Evolutionary conservation across 495 filamentous ascomycete genomes (phyloP).

Genomic region (Jackrogersella minutella): DNA sequence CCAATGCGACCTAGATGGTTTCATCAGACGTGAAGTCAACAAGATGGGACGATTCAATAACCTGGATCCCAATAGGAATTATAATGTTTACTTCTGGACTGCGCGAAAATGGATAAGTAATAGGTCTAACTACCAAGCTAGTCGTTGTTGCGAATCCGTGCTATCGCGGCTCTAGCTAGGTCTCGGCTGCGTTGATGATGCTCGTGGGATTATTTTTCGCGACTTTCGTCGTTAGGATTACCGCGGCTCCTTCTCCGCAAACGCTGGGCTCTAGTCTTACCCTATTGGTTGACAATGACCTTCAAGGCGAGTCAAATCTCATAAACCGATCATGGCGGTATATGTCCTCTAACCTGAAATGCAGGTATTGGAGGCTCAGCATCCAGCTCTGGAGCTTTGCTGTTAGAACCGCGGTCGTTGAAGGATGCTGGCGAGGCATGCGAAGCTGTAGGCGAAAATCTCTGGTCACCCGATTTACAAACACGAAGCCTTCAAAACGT

Average conservation of each 20-base stretch:
- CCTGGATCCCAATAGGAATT: too few species aligned
- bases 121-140: neutral
- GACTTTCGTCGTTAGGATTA: constrained; percentile 28
- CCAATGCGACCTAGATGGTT: neutral
- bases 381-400: constrained; percentile 52
- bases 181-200: constrained; percentile 6
- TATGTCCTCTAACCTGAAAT: constrained; percentile 3
- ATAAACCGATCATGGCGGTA: neutral
- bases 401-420: constrained; percentile 44
- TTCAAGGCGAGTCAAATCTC: constrained; percentile 47
- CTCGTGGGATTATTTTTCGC: constrained; percentile 8
- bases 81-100: constrained; percentile 1
- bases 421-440: constrained; percentile 44
- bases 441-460: constrained; percentile 51
- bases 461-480: constrained; percentile 51
- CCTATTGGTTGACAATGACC: constrained; percentile 51
- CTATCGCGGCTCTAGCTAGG: neutral
- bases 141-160: neutral
- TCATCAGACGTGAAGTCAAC: neutral
- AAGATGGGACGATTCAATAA: neutral
- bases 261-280: constrained; percentile 49
- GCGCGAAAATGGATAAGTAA: neutral
- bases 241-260: constrained; percentile 46
- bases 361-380: constrained; percentile 48
- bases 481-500: constrained; percentile 48